Conservation (phyloP, 306 rosid genomes). For the Arachis stenosperma region DNA sequence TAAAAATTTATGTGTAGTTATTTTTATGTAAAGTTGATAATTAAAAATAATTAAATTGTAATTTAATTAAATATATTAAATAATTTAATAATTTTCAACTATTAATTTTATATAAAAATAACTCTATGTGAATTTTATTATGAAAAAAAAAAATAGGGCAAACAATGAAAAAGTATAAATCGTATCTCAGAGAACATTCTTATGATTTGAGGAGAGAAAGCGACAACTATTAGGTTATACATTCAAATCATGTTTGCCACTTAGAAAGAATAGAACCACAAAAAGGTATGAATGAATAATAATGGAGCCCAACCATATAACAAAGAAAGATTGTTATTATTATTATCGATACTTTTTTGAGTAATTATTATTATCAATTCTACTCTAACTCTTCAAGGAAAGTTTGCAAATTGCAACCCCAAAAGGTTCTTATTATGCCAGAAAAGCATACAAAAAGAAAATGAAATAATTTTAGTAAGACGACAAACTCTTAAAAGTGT, state of each 20-base stretch:
- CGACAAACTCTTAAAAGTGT: neutral
- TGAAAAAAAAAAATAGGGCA: neutral
- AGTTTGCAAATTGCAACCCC: constrained; percentile 6
- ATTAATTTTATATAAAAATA: too few species aligned
- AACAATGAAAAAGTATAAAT: constrained; percentile 20
- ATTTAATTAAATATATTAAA: too few species aligned
- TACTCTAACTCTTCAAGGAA: neutral
- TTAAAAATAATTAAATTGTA: too few species aligned
- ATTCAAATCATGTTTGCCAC: constrained; percentile 37
- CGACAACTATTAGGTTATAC: constrained; percentile 31
- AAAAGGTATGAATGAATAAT: neutral
- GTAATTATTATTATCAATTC: neutral
- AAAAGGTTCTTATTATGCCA: constrained; percentile 7
- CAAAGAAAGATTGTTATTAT: neutral
- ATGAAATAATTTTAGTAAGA: neutral
- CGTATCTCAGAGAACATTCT: constrained; percentile 33
- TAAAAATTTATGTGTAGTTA: too few species aligned
- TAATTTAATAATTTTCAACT: too few species aligned
- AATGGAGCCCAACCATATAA: constrained; percentile 18
- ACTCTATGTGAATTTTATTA: too few species aligned
- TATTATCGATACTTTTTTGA: too few species aligned
- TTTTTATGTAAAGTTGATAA: too few species aligned
- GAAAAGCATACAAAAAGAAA: neutral
- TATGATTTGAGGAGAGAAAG: constrained; percentile 17
- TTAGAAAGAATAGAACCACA: constrained; percentile 10